Base-by-base conservation (phyloP, 495 filamentous ascomycete species). In the Penicillium robsamsonii region DNA sequence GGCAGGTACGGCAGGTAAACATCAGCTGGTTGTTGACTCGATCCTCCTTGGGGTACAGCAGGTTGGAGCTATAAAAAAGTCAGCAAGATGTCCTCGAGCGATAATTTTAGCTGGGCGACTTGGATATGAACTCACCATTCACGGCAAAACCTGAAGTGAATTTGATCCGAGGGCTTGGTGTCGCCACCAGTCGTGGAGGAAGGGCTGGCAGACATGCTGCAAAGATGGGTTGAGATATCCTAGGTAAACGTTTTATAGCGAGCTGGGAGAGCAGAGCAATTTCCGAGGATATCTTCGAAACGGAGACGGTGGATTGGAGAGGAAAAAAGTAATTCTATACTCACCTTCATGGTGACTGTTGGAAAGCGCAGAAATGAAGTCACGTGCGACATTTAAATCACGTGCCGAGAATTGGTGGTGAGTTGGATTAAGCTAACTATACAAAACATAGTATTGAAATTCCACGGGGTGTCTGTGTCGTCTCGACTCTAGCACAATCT, bases 31-130 rank as follows among this genome's bases (percentile, higher is more conserved):
- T 84, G 62, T 75, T 83, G 50, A 72, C 61, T 20, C 79, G 79
- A 70, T 96, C 91, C 78, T 99, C 94, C 72, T 93, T 92, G 13
- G 94, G 94, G 71, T 97, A 97, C 50, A 99, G 79, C 84, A 99
- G 88, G 81, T 99, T 99, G 63, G 90, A 94, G 75, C 87, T 90
- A 54, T 20, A 13, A 51, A 43, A 13, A 18, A 15, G 12, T 70
- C 55, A 73, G 63, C 44, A 12, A 53, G 31, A 17, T 20, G 22
- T 29, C 13, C 5, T 54, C n/a, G 4, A n/a, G 3, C 10, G 3
- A 22, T 27, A 6, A 10, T n/a, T n/a, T n/a, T n/a, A 7, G n/a
- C 10, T 4, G 29, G 24, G 9, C 4, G 27, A n/a, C 25, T 24
- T 17, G 4, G n/a, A 5, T 22, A 53, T 33, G 20, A 12, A 52